phyloP scores from a whole-genome alignment of 148 eudicot genomes.

The Tetragonia tetragonoides region DNA sequence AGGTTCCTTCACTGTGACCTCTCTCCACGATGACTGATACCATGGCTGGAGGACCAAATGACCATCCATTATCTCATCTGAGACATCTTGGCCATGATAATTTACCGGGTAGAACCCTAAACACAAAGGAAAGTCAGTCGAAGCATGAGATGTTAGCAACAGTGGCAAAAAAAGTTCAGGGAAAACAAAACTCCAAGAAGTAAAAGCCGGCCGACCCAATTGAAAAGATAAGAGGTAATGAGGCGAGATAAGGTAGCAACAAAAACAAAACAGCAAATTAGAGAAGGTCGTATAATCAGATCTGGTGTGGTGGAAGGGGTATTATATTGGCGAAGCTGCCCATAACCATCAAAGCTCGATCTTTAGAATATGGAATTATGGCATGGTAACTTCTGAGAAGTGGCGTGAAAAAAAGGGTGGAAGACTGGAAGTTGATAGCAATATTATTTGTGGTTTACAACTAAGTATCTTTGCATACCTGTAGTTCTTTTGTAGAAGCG shows the following conservation, averaged over 20 bases:
- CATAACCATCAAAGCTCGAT: neutral
- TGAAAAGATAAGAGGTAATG: neutral
- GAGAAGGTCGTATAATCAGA: neutral
- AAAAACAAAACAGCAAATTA: neutral
- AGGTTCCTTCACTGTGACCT: conserved; percentile 47
- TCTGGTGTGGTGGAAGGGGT: neutral
- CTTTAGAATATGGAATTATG: neutral
- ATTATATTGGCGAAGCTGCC: neutral
- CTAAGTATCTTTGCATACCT: conserved; percentile 32
- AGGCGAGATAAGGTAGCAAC: neutral
- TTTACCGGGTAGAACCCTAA: conserved; percentile 44
- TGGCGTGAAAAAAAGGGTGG: no score
- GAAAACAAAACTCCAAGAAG: neutral
- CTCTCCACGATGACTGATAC: conserved; percentile 32
- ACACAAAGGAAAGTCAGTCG: neutral
- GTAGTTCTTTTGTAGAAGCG: conserved; percentile 46
- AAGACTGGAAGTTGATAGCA: no score
- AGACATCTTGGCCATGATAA: conserved; percentile 14
- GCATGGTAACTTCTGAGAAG: neutral
- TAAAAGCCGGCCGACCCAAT: neutral
- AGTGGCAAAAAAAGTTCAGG: neutral
- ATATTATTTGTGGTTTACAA: neutral
- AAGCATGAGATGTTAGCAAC: conserved; percentile 1
- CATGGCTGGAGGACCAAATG: conserved; percentile 22
- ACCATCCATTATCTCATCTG: conserved; percentile 8